Conservation (phyloP, 2,329 filamentous ascomycete species). For the Fusarium anthophilum region DNA sequence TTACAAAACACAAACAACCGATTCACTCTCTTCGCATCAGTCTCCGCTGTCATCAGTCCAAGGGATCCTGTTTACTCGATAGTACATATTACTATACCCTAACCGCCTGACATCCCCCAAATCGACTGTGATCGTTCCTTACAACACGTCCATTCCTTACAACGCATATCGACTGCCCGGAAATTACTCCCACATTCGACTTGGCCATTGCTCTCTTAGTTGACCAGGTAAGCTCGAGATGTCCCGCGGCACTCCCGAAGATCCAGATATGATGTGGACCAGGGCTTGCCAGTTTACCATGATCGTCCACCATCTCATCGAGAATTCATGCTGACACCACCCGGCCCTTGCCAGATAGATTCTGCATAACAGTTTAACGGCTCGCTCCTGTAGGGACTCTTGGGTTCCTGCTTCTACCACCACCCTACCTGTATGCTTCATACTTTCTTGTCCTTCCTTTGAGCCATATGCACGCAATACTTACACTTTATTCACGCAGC, state of each 20-base stretch:
- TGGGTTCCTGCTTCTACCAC: constrained; percentile 60
- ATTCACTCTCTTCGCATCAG: constrained; percentile 24
- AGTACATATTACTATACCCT: constrained; percentile 34
- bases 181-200: constrained; percentile 44
- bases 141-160: constrained; percentile 36
- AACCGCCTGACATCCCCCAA: constrained; percentile 23
- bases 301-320: constrained; percentile 28
- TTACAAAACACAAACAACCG: constrained; percentile 22
- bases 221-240: constrained; percentile 43
- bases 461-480: constrained; percentile 33
- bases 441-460: constrained; percentile 38
- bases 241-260: constrained; percentile 45
- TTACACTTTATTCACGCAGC: constrained; percentile 39
- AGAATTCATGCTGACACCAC: constrained; percentile 43
- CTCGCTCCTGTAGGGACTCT: constrained; percentile 30
- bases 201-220: constrained; percentile 45
- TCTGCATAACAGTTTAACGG: constrained; percentile 40
- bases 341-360: constrained; percentile 40
- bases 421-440: constrained; percentile 60
- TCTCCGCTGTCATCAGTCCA: constrained; percentile 23
- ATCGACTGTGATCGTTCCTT: constrained; percentile 35
- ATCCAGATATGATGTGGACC: constrained; percentile 45
- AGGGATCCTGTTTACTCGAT: constrained; percentile 33
- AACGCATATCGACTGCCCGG: constrained; percentile 41
- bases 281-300: constrained; percentile 37